phyloP scores from a whole-genome alignment of 2,329 filamentous ascomycete genomes.

The Colletotrichum tanaceti region DNA sequence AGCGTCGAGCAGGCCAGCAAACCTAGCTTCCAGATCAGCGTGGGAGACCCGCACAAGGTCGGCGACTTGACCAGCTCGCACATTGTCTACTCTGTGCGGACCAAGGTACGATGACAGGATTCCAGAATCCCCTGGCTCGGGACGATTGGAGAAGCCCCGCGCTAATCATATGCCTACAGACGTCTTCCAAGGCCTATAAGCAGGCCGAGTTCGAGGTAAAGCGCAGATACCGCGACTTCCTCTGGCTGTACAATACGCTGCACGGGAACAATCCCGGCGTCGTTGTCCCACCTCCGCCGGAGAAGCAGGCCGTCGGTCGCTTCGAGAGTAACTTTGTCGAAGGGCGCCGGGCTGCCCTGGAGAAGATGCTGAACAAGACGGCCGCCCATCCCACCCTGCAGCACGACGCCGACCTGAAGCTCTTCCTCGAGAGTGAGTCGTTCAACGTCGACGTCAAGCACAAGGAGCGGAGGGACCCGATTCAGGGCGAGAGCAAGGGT shows the following conservation, averaged over 20 bases:
- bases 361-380: constrained; percentile 98
- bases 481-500: constrained; percentile 90
- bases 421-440: constrained; percentile 95
- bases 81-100: constrained; percentile 96
- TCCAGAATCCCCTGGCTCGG: too few species aligned
- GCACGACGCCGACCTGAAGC: constrained; percentile 92
- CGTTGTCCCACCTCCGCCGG: constrained; percentile 93
- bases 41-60: constrained; percentile 97
- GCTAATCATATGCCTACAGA: constrained; percentile 63
- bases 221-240: constrained; percentile 92
- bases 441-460: constrained; percentile 98
- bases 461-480: constrained; percentile 90
- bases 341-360: constrained; percentile 86
- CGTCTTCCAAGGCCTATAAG: constrained; percentile 94
- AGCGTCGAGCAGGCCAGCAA: constrained; percentile 94
- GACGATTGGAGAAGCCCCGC: constrained; percentile 14
- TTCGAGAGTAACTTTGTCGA: constrained; percentile 99
- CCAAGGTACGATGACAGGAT: constrained; percentile 70
- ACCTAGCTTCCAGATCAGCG: constrained; percentile 88
- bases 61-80: constrained; percentile 96
- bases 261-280: constrained; percentile 95
- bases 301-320: constrained; percentile 96
- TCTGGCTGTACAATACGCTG: constrained; percentile 96
- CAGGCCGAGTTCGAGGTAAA: constrained; percentile 94
- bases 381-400: constrained; percentile 90